Percentiles rank a stretch among this genome's conserved stretches.
phyloP scores from a whole-genome alignment of 1,284 basidiomycete species.

The Ustilago crameri region DNA sequence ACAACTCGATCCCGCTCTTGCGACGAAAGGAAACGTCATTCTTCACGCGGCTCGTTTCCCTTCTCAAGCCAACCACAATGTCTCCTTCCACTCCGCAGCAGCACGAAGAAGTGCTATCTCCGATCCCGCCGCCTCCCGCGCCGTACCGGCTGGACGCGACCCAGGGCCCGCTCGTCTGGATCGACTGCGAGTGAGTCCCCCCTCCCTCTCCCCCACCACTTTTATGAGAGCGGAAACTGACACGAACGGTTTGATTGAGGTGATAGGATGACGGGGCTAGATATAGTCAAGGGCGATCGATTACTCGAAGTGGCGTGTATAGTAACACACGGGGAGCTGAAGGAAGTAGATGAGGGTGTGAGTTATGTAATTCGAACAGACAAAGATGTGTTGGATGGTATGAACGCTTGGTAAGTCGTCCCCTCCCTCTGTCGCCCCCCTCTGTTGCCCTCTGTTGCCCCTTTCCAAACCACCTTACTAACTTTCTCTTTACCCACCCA shows the following conservation, averaged over 20 bases:
- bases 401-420: constrained; percentile 56
- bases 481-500: not conserved
- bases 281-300: constrained; percentile 74
- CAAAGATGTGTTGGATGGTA: constrained; percentile 73
- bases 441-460: not conserved
- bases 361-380: constrained; percentile 78
- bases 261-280: constrained; percentile 77
- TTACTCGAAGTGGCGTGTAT: constrained; percentile 81
- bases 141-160: constrained; percentile 43
- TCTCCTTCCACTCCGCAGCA: not conserved
- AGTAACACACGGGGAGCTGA: constrained; percentile 81
- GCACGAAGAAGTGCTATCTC: constrained; percentile 6
- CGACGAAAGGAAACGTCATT: too few relatives aligned
- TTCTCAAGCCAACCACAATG: not conserved
- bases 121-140: constrained; percentile 56
- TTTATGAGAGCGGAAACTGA: not conserved
- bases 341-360: constrained; percentile 78
- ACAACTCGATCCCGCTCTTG: too few relatives aligned
- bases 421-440: not conserved
- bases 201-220: not conserved
- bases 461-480: not conserved
- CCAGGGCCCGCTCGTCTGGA: constrained; percentile 82
- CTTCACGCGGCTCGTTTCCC: too few relatives aligned
- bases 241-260: too few relatives aligned
- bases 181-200: constrained; percentile 77